phyloP scores from a whole-genome alignment of 2,329 filamentous ascomycete species.

The Aulographum hederae region DNA sequence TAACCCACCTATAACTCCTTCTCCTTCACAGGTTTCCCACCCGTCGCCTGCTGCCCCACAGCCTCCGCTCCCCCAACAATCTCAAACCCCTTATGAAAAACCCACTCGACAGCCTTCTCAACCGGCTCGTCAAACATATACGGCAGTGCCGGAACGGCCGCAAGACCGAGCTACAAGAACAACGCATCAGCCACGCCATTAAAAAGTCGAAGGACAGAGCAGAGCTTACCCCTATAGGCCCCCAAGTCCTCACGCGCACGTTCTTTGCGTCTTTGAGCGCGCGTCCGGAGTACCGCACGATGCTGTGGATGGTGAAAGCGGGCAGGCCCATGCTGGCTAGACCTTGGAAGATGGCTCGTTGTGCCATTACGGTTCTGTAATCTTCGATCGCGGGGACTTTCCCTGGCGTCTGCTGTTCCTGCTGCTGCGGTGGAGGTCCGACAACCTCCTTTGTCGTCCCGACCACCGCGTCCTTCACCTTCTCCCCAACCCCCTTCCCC shows the following conservation, averaged over 20 bases:
- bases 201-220: not conserved
- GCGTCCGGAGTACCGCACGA: constrained; percentile 73
- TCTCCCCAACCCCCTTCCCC: constrained; percentile 13
- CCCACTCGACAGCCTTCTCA: constrained; percentile 78
- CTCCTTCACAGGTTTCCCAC: not conserved
- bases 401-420: constrained; percentile 16
- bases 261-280: constrained; percentile 77
- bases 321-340: constrained; percentile 87
- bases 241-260: constrained; percentile 59
- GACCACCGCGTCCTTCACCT: constrained; percentile 9
- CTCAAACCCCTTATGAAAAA: constrained; percentile 69
- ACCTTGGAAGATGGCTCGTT: constrained; percentile 78
- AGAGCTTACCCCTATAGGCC: constrained; percentile 68
- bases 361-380: constrained; percentile 76
- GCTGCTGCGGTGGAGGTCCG: not conserved
- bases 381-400: constrained; percentile 63
- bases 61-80: constrained; percentile 47
- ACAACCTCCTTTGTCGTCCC: constrained; percentile 9
- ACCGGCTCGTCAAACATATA: constrained; percentile 82
- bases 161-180: constrained; percentile 33
- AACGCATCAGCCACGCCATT: constrained; percentile 7
- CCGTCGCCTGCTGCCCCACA: constrained; percentile 14
- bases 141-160: constrained; percentile 62
- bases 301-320: constrained; percentile 82
- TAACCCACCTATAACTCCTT: constrained; percentile 2